Evolutionary conservation across 2,329 filamentous ascomycete genomes (phyloP).

Genomic region (Hymenoscyphus albidus): DNA sequence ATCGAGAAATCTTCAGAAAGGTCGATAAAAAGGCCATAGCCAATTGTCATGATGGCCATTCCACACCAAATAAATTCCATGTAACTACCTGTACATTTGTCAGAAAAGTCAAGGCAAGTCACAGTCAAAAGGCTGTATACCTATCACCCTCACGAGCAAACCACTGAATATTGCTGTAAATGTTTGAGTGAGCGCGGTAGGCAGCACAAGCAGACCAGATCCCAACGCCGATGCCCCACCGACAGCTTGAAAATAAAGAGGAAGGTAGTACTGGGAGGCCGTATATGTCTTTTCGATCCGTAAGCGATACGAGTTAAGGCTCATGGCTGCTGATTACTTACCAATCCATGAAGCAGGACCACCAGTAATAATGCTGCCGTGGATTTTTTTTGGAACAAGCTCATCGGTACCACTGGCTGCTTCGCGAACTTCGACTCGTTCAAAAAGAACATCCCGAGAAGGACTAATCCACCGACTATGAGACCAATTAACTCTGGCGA

Average conservation of each 20-base stretch:
- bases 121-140: background rate
- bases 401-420: slow-evolving; percentile 72
- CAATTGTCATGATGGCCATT: slow-evolving; percentile 40
- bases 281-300: background rate
- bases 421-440: slow-evolving; percentile 67
- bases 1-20: slow-evolving; percentile 38
- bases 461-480: slow-evolving; percentile 65
- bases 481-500: slow-evolving; percentile 74
- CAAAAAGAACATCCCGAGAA: slow-evolving; percentile 56
- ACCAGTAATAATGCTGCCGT: slow-evolving; percentile 63
- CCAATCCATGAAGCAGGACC: slow-evolving; percentile 68
- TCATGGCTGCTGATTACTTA: background rate
- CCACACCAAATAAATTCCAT: slow-evolving; percentile 45
- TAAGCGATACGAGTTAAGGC: background rate
- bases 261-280: slow-evolving; percentile 21
- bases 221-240: slow-evolving; percentile 64
- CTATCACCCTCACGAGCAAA: slow-evolving; percentile 36
- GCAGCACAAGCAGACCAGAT: slow-evolving; percentile 71
- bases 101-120: background rate
- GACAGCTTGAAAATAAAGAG: slow-evolving; percentile 77
- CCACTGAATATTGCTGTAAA: slow-evolving; percentile 43
- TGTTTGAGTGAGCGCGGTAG: slow-evolving; percentile 57
- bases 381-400: slow-evolving; percentile 62
- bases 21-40: slow-evolving; percentile 45
- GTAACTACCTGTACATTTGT: slow-evolving; percentile 48